phyloP scores from a whole-genome alignment of 75 land plant species.

The Cupressus sempervirens region DNA sequence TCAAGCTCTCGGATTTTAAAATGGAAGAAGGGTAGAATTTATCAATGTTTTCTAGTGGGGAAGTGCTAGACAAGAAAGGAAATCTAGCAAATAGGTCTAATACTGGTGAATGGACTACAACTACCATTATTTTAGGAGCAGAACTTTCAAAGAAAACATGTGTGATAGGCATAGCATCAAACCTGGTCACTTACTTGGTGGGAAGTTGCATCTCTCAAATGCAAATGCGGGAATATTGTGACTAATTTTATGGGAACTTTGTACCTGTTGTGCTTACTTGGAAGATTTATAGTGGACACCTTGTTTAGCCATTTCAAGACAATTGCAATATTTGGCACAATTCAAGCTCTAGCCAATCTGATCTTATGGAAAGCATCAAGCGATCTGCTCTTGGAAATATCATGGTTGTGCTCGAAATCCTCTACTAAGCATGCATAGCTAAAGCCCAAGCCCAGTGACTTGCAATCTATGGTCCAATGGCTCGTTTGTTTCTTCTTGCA shows the following conservation, averaged over 20 bases:
- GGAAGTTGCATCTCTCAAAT: conserved; percentile 49
- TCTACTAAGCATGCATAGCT: too few relatives aligned
- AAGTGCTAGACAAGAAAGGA: conserved; percentile 55
- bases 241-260: conserved; percentile 74
- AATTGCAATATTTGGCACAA: conserved; percentile 49
- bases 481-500: too few relatives aligned
- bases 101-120: conserved; percentile 83
- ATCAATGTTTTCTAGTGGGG: conserved; percentile 7
- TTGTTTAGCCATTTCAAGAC: conserved; percentile 64
- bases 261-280: conserved; percentile 52
- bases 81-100: conserved; percentile 63
- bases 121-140: conserved; percentile 63
- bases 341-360: conserved; percentile 63
- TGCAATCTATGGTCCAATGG: too few relatives aligned
- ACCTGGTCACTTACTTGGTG: conserved; percentile 61
- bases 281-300: conserved; percentile 77
- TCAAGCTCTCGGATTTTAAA: neutral
- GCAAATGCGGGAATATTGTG: conserved; percentile 58
- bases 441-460: too few relatives aligned
- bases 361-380: too few relatives aligned
- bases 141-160: conserved; percentile 52
- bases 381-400: too few relatives aligned
- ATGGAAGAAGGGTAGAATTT: neutral
- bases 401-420: too few relatives aligned
- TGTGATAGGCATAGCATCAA: conserved; percentile 56